Evolutionary conservation across 2,329 filamentous ascomycete species (phyloP).

Genomic region (Exophiala oligosperma): DNA sequence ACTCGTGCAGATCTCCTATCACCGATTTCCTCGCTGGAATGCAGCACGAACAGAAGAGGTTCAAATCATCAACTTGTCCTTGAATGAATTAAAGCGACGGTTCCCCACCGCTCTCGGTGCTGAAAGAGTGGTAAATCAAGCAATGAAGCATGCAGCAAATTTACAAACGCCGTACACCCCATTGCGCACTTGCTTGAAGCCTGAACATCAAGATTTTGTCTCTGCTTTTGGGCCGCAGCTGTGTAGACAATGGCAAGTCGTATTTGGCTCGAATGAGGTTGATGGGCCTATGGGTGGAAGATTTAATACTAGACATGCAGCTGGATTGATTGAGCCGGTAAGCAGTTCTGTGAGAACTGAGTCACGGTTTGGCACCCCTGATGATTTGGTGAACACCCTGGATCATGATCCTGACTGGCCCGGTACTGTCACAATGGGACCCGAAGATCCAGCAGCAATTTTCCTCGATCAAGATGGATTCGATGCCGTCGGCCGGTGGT

Average conservation of each 20-base stretch:
- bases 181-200: background rate
- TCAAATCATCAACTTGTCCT: conserved; percentile 11
- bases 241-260: conserved; percentile 6
- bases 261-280: background rate
- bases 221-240: conserved; percentile 9
- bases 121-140: conserved; percentile 14
- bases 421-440: background rate
- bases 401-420: background rate
- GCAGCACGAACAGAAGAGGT: conserved; percentile 14
- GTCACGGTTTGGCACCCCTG: too few relatives aligned
- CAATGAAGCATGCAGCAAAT: conserved; percentile 4
- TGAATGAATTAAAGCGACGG: conserved; percentile 18
- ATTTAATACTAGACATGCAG: too few relatives aligned
- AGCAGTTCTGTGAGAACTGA: too few relatives aligned
- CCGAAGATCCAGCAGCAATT: background rate
- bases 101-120: conserved; percentile 23
- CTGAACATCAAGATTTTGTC: conserved; percentile 12
- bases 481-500: conserved; percentile 14
- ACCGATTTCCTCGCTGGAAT: conserved; percentile 19
- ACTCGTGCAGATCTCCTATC: conserved; percentile 22
- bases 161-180: background rate
- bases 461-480: conserved; percentile 1
- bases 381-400: too few relatives aligned
- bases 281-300: too few relatives aligned
- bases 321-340: too few relatives aligned